A percentile compares a stretch with the other conserved stretches of the same genome.
phyloP scores from a whole-genome alignment of 2,329 filamentous ascomycete genomes.

The Fusarium abutilonis region DNA sequence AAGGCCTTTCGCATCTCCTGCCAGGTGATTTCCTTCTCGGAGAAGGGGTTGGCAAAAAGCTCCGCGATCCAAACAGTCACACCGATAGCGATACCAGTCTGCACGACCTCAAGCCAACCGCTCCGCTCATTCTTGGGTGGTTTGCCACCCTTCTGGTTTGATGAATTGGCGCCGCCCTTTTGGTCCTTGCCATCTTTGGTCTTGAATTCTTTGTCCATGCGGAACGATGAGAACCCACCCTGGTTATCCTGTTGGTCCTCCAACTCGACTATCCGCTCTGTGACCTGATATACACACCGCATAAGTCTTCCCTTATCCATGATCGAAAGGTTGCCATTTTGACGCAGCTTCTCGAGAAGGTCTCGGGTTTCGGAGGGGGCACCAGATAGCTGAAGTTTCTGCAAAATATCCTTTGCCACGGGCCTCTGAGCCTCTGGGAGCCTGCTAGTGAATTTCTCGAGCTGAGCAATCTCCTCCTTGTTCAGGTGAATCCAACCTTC shows the following conservation, averaged over 20 bases:
- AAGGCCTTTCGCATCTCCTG: constrained; percentile 95
- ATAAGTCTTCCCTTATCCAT: constrained; percentile 52
- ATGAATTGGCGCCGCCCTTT: constrained; percentile 36
- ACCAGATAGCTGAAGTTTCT: constrained; percentile 72
- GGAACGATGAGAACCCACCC: constrained; percentile 38
- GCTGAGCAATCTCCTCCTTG: constrained; percentile 59
- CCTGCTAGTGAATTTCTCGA: constrained; percentile 69
- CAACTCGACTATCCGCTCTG: constrained; percentile 50
- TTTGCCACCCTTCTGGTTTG: constrained; percentile 51
- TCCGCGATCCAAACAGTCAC: constrained; percentile 65
- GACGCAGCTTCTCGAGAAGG: constrained; percentile 62
- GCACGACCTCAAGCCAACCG: constrained; percentile 50
- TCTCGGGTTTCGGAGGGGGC: constrained; percentile 74
- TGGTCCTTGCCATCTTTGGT: constrained; percentile 36
- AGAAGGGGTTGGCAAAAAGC: constrained; percentile 54
- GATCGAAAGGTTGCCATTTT: constrained; percentile 63
- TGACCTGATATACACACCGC: constrained; percentile 51
- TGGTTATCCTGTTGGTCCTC: constrained; percentile 37
- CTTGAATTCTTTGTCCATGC: constrained; percentile 39
- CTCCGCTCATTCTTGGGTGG: constrained; percentile 49
- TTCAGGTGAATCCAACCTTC: constrained; percentile 59
- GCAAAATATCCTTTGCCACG: constrained; percentile 67
- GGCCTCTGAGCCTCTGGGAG: constrained; percentile 71
- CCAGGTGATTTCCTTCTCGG: constrained; percentile 86
- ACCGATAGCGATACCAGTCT: constrained; percentile 54